A percentile compares a stretch with the other conserved stretches of the same genome.
Evolutionary conservation across 2,329 filamentous ascomycete genomes (phyloP).

Genomic region (Septoria linicola): DNA sequence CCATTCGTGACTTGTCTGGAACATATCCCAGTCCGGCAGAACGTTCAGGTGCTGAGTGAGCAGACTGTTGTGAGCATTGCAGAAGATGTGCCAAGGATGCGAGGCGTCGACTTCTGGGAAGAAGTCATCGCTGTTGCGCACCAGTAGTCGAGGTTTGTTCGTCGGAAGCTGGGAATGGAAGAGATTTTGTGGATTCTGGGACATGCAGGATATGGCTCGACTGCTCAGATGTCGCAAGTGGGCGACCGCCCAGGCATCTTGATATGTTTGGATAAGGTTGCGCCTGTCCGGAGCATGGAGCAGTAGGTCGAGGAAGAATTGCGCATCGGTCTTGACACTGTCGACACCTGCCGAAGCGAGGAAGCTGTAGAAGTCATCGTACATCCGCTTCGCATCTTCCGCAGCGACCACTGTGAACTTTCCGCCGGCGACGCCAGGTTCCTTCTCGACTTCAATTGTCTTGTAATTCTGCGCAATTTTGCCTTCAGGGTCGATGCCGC

Average conservation of each 20-base stretch:
- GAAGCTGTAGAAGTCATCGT: conserved; percentile 88
- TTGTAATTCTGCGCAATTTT: conserved; percentile 76
- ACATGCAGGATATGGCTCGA: conserved; percentile 91
- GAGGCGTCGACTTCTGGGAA: conserved; percentile 78
- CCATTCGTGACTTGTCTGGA: conserved; percentile 67
- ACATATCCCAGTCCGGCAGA: conserved; percentile 81
- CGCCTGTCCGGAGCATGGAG: conserved; percentile 67
- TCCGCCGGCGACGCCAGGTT: conserved; percentile 58
- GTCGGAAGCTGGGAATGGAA: conserved; percentile 79
- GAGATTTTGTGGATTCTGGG: conserved; percentile 78
- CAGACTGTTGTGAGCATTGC: conserved; percentile 85
- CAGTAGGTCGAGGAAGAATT: conserved; percentile 83
- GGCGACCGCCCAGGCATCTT: conserved; percentile 81
- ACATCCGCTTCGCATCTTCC: conserved; percentile 73
- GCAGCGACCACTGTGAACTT: conserved; percentile 71
- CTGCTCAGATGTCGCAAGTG: conserved; percentile 74
- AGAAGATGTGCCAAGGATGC: conserved; percentile 93
- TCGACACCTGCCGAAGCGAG: conserved; percentile 72
- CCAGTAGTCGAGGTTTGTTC: conserved; percentile 70
- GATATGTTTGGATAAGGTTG: conserved; percentile 70
- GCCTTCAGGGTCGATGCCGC: conserved; percentile 73
- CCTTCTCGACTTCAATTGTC: conserved; percentile 60
- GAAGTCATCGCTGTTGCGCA: conserved; percentile 89
- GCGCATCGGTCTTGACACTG: conserved; percentile 87
- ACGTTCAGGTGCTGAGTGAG: conserved; percentile 82